Evolutionary conservation across 2,329 filamentous ascomycete species (phyloP), one percentile per base, ranked within the genome.

Genomic region (Trichocomaceae sp.): DNA sequence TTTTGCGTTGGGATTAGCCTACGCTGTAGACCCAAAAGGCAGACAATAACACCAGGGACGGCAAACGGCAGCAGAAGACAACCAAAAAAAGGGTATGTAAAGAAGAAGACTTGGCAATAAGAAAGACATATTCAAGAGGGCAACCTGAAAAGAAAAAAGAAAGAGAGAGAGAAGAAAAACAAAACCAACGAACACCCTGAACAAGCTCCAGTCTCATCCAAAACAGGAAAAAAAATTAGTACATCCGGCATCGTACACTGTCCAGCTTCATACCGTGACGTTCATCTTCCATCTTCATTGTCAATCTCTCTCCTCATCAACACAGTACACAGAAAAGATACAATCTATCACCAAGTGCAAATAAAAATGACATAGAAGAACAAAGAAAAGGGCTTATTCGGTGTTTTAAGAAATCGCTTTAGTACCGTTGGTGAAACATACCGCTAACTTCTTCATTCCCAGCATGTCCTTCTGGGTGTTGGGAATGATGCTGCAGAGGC

Each of bases 401-500:
- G 20, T 47, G 45, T 39, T 42, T 53, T 49, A 49, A 52, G 46
- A 19, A 51, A 93, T 47, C 47, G 41, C 22, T 46, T 51, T 54
- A 57, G 41, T 54, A 89, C 80, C 90, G 88, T 81, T 90, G 88
- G 82, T 90, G 86, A 80, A 91, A 96, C 90, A 95, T 96, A 95
- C 90, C 90, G 85, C 90, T 90, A 83, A 93, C 81, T 72, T 84
- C 90, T 68, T 91, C 87, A 58, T 70, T 66, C 52, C 66, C 65
- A 55, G 68, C 79, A 69, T 77, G 79, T 69, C 83, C 85, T 69
- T 88, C 86, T 57, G 80, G 79, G 66, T 87, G 84, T 60, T 80
- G 79, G 68, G 89, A 84, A 72, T 90, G 84, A 72, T 90, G 90
- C 74, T 93, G 88, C 66, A 84, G 75, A 69, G 78, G 74, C 53